phyloP scores from a whole-genome alignment of 192 early-diverging fungal species.

The Powellomyces hirtus region DNA sequence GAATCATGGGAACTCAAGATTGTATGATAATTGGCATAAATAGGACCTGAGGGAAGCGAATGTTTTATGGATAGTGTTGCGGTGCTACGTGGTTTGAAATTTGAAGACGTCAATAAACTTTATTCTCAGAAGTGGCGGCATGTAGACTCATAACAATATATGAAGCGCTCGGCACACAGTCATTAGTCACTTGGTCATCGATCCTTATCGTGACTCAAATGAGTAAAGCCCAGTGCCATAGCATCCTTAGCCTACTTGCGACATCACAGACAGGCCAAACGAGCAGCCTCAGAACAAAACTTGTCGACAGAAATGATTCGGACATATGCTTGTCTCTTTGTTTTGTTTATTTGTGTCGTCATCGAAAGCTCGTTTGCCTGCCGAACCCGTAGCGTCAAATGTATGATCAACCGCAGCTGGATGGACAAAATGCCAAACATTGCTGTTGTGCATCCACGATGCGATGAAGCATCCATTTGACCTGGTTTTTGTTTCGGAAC shows the following conservation, averaged over 20 bases:
- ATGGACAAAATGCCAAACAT: background rate
- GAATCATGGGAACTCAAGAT: constrained; percentile 8
- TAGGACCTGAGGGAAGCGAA: no score
- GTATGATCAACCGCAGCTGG: background rate
- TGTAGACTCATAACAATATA: no score
- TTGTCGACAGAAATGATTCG: constrained; percentile 18
- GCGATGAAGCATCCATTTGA: background rate
- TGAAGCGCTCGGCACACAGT: no score
- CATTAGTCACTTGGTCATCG: no score
- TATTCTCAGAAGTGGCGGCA: no score
- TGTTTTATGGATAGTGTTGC: no score
- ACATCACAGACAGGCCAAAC: background rate
- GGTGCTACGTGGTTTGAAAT: no score
- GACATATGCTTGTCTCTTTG: constrained; percentile 35
- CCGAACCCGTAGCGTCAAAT: background rate
- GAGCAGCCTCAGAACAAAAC: constrained; percentile 24
- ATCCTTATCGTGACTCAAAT: no score
- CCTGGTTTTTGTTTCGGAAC: background rate
- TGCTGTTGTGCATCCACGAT: background rate
- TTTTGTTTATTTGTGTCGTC: constrained; percentile 24
- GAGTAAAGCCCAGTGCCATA: no score
- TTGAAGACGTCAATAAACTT: no score
- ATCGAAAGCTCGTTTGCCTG: constrained; percentile 1
- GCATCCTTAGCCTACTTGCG: no score
- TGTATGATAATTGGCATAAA: constrained; percentile 1